Conservation (phyloP, 2,329 filamentous ascomycete genomes). For the Nemania sp. region DNA sequence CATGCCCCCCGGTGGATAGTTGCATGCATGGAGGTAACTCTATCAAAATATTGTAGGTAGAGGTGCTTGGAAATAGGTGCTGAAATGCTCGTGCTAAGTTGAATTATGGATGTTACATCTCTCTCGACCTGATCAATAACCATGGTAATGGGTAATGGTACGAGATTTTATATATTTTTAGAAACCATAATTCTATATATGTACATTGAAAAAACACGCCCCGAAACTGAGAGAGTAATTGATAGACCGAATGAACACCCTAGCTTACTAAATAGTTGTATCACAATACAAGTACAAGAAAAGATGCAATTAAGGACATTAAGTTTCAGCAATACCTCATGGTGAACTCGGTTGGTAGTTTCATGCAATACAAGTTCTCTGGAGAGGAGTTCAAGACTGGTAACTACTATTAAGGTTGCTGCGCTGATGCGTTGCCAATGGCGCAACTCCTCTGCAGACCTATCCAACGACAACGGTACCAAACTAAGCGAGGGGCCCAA, state of each 20-base stretch:
- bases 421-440: slow-evolving; percentile 16
- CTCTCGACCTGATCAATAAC: too few relatives aligned
- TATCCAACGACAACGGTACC: not conserved
- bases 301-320: not conserved
- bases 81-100: not conserved
- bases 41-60: not conserved
- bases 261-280: not conserved
- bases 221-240: too few relatives aligned
- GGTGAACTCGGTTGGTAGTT: not conserved
- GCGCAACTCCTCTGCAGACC: slow-evolving; percentile 17
- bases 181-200: too few relatives aligned
- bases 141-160: too few relatives aligned
- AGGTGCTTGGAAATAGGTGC: not conserved
- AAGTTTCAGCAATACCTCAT: not conserved
- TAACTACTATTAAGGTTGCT: slow-evolving; percentile 25
- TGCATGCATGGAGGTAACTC: not conserved
- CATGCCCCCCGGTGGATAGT: not conserved
- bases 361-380: not conserved
- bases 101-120: not conserved
- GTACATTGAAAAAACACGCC: too few relatives aligned
- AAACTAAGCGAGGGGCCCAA: not conserved
- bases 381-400: not conserved
- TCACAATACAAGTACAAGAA: not conserved
- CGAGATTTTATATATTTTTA: too few relatives aligned
- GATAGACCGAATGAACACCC: too few relatives aligned